Evolutionary conservation across 192 early-diverging fungal species (phyloP).

Genomic region (Backusella circina): DNA sequence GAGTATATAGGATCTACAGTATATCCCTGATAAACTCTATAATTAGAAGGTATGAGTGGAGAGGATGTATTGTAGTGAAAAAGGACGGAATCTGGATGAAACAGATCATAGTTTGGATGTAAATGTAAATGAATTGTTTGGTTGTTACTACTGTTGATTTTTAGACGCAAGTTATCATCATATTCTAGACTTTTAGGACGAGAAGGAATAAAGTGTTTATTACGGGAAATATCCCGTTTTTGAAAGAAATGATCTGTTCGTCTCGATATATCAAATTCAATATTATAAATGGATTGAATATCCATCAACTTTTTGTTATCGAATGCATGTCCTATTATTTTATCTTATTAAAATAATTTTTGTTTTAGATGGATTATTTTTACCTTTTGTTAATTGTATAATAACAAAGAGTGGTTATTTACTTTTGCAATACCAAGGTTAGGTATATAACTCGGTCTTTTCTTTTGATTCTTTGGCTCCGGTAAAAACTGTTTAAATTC

Average conservation of each 20-base stretch:
- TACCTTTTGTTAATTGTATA: too few relatives aligned
- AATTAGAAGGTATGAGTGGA: slow-evolving; percentile 27
- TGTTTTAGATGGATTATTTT: too few relatives aligned
- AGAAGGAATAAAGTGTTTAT: slow-evolving; percentile 4
- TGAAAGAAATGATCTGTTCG: slow-evolving; percentile 16
- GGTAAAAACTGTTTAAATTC: slow-evolving; percentile 99
- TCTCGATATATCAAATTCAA: slow-evolving; percentile 14
- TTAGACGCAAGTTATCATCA: slow-evolving; percentile 17
- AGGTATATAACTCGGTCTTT: neutral
- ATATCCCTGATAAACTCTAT: slow-evolving; percentile 55
- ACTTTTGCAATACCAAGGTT: slow-evolving; percentile 7
- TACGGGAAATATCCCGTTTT: slow-evolving; percentile 13
- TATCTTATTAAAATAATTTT: neutral
- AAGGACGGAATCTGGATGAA: slow-evolving; percentile 60
- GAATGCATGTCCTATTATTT: neutral
- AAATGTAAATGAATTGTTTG: slow-evolving; percentile 64
- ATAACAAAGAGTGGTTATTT: neutral
- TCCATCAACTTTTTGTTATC: neutral
- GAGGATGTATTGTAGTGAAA: slow-evolving; percentile 25
- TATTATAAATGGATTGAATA: neutral
- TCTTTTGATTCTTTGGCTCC: slow-evolving; percentile 41
- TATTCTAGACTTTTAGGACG: slow-evolving; percentile 2
- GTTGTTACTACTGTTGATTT: slow-evolving; percentile 50
- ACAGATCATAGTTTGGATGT: slow-evolving; percentile 68
- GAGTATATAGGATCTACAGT: slow-evolving; percentile 28